These are phyloP conservation scores for Priceomyces carsonii DNA, from an alignment of 805 yeast genomes.

Conservation along the genomic window DNA sequence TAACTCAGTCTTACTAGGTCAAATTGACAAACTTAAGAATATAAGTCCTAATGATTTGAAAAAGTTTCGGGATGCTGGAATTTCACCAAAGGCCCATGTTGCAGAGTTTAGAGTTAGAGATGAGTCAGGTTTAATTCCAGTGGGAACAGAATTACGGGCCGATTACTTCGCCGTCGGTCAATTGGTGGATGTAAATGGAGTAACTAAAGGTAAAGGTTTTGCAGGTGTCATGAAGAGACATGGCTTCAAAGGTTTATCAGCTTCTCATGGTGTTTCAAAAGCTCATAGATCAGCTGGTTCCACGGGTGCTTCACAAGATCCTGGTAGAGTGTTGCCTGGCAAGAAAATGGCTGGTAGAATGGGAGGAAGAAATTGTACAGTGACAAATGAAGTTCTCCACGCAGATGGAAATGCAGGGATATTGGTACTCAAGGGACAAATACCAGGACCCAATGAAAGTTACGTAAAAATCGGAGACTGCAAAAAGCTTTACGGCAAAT, in stretches of 20 bases:
- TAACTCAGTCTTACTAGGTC: slow-evolving; percentile 84
- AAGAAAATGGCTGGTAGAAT: slow-evolving; percentile 98
- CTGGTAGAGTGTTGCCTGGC: slow-evolving; percentile 95
- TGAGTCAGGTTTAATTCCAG: slow-evolving; percentile 62
- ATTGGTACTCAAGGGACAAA: slow-evolving; percentile 81
- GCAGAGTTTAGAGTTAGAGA: slow-evolving; percentile 80
- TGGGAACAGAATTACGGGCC: slow-evolving; percentile 78
- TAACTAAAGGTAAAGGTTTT: slow-evolving; percentile 92
- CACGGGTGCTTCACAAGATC: slow-evolving; percentile 92
- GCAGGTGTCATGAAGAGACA: slow-evolving; percentile 98
- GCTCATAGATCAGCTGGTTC: slow-evolving; percentile 98
- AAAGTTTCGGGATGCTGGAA: slow-evolving; percentile 74
- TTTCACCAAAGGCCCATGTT: slow-evolving; percentile 77
- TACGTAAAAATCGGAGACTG: slow-evolving; percentile 80
- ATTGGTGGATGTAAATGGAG: slow-evolving; percentile 75
- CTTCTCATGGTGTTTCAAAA: slow-evolving; percentile 92
- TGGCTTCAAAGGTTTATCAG: slow-evolving; percentile 84
- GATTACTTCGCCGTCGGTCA: slow-evolving; percentile 85
- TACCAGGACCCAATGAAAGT: slow-evolving; percentile 84
- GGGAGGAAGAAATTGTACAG: slow-evolving; percentile 78
- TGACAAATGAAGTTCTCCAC: slow-evolving; percentile 73
- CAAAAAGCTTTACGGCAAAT: slow-evolving; percentile 50
- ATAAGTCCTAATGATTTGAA: slow-evolving; percentile 62
- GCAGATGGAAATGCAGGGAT: slow-evolving; percentile 81
- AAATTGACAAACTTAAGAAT: slow-evolving; percentile 67